Base-by-base conservation (phyloP, 306 rosid species). In the Alnus rubra region DNA sequence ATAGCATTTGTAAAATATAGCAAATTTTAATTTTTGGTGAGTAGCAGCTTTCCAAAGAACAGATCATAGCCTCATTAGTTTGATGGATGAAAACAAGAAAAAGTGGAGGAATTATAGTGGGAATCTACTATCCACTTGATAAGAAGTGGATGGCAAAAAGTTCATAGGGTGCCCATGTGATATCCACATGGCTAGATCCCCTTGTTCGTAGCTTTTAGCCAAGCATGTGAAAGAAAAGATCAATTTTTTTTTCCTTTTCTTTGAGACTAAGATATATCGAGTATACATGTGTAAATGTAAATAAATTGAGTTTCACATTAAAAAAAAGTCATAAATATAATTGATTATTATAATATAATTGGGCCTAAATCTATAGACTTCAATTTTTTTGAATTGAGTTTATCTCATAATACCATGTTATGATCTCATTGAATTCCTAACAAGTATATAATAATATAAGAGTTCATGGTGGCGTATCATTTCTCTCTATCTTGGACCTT, bases 51-150 rank as follows among this genome's bases (percentile, higher is more conserved):
- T 5, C 71, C 12, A 13, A 67, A 54, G 76, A 39, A 67, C 10
- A 47, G 67, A 47, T 65, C 65, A 31, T 31, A 37, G 8, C 6
- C 11, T 49, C 13, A 44, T 54, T 76, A 23, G 11, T 47, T 1
- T 39, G 42, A 71, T 45, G 73, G 69, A 69, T 70, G 70, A 69
- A 70, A 35, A 54, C 49, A 68, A 18, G 1, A 35, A 12, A 12
- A 19, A 19, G 48, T 19, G 37, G 60, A 47, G 63, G 73, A 15
- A 59, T 69, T 69, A n/a, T 56, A 37, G 88, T 75, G 80, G 79
- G 89, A 84, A 82, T 80, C 69, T 74, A 53, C 30, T 58, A 54
- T 53, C 81, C 86, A 85, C 85, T 70, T 39, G 60, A 75, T 54
- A 80, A 72, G 74, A 78, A 78, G 71, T 78, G 54, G 45, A 35